A percentile compares a stretch with the other conserved stretches of the same genome.
These are phyloP conservation scores for Staphylotrichum longicolle DNA, from an alignment of 495 filamentous ascomycete species.

Conservation along the genomic window DNA sequence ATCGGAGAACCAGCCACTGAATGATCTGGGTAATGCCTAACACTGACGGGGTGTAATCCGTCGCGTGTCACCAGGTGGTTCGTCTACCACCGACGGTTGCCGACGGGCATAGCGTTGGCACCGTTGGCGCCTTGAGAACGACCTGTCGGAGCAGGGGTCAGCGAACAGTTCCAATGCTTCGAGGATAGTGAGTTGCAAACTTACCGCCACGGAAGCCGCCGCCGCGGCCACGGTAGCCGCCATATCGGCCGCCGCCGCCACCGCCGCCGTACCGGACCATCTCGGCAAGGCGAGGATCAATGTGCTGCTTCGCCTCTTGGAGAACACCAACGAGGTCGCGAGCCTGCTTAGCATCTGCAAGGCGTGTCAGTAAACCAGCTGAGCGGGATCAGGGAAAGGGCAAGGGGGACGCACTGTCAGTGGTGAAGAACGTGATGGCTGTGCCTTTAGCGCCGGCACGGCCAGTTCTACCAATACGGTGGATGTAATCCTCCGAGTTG, in stretches of 20 bases:
- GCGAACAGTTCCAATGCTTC: conserved; percentile 2
- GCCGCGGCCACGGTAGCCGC: conserved; percentile 50
- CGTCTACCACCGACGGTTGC: conserved; percentile 49
- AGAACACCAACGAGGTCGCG: conserved; percentile 92
- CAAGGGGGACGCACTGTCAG: conserved; percentile 76
- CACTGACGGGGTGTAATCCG: background rate
- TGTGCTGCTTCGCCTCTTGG: conserved; percentile 95
- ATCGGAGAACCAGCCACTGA: conserved; percentile 11
- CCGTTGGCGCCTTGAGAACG: conserved; percentile 34
- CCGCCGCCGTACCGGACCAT: conserved; percentile 93
- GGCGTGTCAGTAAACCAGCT: conserved; percentile 33
- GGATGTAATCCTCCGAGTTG: conserved; percentile 99
- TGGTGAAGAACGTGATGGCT: conserved; percentile 95
- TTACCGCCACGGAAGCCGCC: conserved; percentile 38
- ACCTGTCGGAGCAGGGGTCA: conserved; percentile 17
- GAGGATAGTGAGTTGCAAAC: conserved; percentile 35
- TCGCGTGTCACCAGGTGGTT: background rate
- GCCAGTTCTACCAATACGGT: conserved; percentile 96
- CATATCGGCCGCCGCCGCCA: conserved; percentile 70
- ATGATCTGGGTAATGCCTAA: conserved; percentile 1
- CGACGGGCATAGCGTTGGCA: conserved; percentile 47
- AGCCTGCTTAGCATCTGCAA: conserved; percentile 86
- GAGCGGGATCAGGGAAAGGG: conserved; percentile 1
- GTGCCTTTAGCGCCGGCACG: conserved; percentile 91
- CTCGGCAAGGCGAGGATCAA: conserved; percentile 91